These are phyloP conservation scores for Tetrahymena thermophila DNA, from an alignment of 73 alveolate genomes.

Conservation along the genomic window DNA sequence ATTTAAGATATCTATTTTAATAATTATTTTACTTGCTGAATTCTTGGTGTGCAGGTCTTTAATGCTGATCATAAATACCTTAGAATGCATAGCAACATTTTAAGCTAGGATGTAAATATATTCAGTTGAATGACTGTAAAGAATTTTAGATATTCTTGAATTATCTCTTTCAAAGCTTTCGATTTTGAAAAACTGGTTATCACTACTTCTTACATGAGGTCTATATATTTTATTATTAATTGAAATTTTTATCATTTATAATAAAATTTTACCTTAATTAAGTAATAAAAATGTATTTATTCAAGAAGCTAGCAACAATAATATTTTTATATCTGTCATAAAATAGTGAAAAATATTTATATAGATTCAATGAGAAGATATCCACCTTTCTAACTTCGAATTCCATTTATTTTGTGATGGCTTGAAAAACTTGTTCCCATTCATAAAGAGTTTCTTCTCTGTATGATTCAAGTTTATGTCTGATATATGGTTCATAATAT, in stretches of 20 bases:
- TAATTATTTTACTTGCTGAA: neutral
- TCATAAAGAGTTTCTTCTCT: neutral
- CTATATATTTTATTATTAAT: neutral
- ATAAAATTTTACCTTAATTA: neutral
- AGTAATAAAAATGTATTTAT: neutral
- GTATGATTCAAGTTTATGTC: neutral
- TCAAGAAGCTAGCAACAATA: neutral
- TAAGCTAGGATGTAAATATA: neutral
- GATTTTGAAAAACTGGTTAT: neutral
- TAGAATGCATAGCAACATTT: neutral
- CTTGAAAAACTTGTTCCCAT: neutral
- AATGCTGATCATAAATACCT: neutral
- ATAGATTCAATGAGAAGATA: neutral
- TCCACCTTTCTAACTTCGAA: neutral
- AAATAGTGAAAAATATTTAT: neutral
- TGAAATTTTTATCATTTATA: neutral
- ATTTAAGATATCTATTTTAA: no score
- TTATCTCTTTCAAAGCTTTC: neutral
- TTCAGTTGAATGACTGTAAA: neutral
- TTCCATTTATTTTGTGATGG: neutral
- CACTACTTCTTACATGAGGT: neutral
- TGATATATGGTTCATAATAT: neutral
- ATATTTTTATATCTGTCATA: neutral
- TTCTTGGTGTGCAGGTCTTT: neutral
- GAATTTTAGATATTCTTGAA: neutral